Evolutionary conservation across 139 green algal species (phyloP).

Genomic region (Dunaliella primolecta): DNA sequence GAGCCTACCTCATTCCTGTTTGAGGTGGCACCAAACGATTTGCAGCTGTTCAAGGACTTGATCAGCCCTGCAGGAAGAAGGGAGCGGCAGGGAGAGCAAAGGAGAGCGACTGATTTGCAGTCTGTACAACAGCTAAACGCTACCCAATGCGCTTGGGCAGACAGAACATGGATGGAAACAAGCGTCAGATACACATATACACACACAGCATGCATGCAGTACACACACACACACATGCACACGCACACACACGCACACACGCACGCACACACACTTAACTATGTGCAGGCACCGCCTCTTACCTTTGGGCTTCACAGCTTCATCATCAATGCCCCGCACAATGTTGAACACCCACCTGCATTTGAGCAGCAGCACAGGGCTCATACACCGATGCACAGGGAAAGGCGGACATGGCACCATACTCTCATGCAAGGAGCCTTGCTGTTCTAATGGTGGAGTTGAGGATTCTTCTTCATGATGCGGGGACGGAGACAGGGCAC

Average conservation of each 20-base stretch:
- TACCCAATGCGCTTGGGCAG: no score
- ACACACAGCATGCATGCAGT: slow-evolving; percentile 9
- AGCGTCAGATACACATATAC: background rate
- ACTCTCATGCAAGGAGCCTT: background rate
- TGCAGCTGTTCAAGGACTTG: slow-evolving; percentile 57
- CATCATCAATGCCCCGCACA: slow-evolving; percentile 14
- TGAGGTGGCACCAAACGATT: slow-evolving; percentile 70
- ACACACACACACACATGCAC: slow-evolving; percentile 32
- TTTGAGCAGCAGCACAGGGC: background rate
- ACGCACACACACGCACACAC: background rate
- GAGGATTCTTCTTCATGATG: background rate
- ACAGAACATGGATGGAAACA: no score
- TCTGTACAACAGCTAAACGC: no score
- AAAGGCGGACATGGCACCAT: no score
- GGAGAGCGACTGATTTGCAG: no score
- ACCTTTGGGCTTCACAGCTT: slow-evolving; percentile 20
- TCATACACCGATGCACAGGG: background rate
- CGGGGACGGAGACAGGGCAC: background rate
- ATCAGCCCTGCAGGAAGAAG: slow-evolving; percentile 13
- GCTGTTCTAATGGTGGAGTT: background rate
- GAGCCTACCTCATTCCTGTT: slow-evolving; percentile 10
- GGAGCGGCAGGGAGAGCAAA: no score
- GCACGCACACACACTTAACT: background rate
- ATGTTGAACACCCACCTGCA: slow-evolving; percentile 16
- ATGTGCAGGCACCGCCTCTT: background rate